A percentile compares a stretch with the other conserved stretches of the same genome.
phyloP scores from a whole-genome alignment of 23 red algal genomes.

The Gracilaria gracilis region DNA sequence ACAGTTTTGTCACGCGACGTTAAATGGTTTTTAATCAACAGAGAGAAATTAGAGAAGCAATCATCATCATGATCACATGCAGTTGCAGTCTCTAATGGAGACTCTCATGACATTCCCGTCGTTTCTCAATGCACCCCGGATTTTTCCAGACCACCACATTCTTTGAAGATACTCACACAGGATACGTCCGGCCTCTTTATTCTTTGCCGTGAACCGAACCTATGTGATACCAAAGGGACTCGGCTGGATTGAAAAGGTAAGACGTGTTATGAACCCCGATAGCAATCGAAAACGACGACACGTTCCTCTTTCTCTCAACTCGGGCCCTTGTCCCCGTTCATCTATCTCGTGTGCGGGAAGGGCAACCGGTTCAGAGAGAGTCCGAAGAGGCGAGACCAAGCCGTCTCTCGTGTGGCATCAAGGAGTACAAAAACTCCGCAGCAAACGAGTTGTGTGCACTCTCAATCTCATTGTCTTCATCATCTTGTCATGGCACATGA shows the following conservation, averaged over 20 bases:
- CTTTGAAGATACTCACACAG: neutral
- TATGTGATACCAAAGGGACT: neutral
- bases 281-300: neutral
- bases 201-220: neutral
- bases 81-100: neutral
- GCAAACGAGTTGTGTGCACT: conserved; percentile 33
- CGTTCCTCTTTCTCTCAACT: neutral
- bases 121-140: neutral
- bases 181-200: neutral
- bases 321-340: neutral
- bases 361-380: neutral
- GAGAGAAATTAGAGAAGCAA: neutral
- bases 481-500: conserved; percentile 32
- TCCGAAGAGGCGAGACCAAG: neutral
- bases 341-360: neutral
- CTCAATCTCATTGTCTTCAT: conserved; percentile 37
- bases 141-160: neutral
- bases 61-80: neutral
- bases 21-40: conserved; percentile 3
- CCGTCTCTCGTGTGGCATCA: neutral
- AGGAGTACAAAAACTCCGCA: neutral
- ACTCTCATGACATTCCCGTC: neutral
- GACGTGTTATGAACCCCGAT: neutral
- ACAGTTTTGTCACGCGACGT: conserved; percentile 18
- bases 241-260: neutral